Evolutionary conservation across 441 rosid genomes (phyloP), one percentile per base, ranked within the genome.

Genomic region (Metrosideros polymorpha): DNA sequence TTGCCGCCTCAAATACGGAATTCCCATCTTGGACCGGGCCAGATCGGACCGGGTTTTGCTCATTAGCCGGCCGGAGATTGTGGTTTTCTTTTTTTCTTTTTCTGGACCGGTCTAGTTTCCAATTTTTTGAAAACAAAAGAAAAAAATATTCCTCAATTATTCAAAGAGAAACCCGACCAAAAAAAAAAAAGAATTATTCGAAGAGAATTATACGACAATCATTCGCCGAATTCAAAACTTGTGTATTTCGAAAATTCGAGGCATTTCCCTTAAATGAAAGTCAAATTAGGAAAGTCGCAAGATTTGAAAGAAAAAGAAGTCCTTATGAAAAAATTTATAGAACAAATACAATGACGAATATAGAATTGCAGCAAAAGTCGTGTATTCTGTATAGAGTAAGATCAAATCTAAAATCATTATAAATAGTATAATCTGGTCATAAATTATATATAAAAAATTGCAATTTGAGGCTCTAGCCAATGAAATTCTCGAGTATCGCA

Each of bases 401-500:
- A 35, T 71, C 1, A 17, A 0, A 32, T 17, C 43, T 63, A 63
- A 1, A 9, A 35, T 9, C 0, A 19, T 35, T 71, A 22, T 39
- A 1, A 10, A 71, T 1, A 19, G 2, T 1, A 4, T 35, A 35
- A 9, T 71, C 0, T 1, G 45, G 47, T 66, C n/a, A 66, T 22
- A 9, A 35, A 42, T 5, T 0, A n/a, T 66, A 19, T 35, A 19
- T 66, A 5, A 4, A 22, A 66, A 35, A 6, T 19, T 66, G 77
- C 18, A 19, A 35, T 9, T 66, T 22, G 14, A 66, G 47, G 77
- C n/a, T 35, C 9, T 35, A 0, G 42, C 6, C 6, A 0, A 66
- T 35, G 0, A 19, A 66, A 2, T 24, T 19, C 15, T 66, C 8
- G 0, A 19, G 27, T 0, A 35, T 19, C 8, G 5, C 27, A 0